These are phyloP conservation scores for Zygoascus flipseniorum DNA, from an alignment of 805 yeast genomes.

Conservation along the genomic window DNA sequence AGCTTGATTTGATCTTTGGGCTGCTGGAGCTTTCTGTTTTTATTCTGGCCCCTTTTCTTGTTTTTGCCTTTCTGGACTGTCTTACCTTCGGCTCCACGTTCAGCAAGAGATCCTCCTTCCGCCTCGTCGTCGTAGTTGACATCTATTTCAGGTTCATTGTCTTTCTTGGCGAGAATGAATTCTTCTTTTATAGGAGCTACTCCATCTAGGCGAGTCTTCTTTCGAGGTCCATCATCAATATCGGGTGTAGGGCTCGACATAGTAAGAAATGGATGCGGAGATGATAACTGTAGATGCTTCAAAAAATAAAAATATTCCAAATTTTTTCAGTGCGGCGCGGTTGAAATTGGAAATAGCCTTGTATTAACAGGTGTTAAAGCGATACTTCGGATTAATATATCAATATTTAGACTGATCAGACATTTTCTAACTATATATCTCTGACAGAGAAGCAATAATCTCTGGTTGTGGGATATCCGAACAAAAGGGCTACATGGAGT, in stretches of 20 bases:
- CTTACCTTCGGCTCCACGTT: constrained; percentile 37
- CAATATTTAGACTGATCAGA: too few relatives aligned
- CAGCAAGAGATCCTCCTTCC: constrained; percentile 19
- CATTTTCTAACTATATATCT: too few relatives aligned
- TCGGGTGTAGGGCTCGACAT: not conserved
- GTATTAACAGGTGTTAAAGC: too few relatives aligned
- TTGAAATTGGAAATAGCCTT: too few relatives aligned
- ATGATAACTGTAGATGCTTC: not conserved
- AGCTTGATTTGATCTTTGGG: constrained; percentile 52
- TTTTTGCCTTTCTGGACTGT: constrained; percentile 38
- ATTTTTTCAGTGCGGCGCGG: not conserved
- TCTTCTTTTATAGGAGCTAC: constrained; percentile 72
- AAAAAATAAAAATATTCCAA: not conserved
- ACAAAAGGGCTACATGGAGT: too few relatives aligned
- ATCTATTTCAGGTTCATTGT: constrained; percentile 9
- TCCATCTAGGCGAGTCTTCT: constrained; percentile 39
- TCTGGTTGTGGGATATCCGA: too few relatives aligned
- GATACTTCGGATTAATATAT: too few relatives aligned
- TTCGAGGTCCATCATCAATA: constrained; percentile 14
- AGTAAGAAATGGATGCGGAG: not conserved
- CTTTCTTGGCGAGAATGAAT: constrained; percentile 36
- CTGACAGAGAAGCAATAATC: too few relatives aligned
- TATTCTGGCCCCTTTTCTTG: constrained; percentile 72
- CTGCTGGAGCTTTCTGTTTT: constrained; percentile 68
- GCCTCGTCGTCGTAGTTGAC: constrained; percentile 18